Evolutionary conservation across 1,139 yeast species (phyloP).

Genomic region (Schwanniomyces etchellsii): DNA sequence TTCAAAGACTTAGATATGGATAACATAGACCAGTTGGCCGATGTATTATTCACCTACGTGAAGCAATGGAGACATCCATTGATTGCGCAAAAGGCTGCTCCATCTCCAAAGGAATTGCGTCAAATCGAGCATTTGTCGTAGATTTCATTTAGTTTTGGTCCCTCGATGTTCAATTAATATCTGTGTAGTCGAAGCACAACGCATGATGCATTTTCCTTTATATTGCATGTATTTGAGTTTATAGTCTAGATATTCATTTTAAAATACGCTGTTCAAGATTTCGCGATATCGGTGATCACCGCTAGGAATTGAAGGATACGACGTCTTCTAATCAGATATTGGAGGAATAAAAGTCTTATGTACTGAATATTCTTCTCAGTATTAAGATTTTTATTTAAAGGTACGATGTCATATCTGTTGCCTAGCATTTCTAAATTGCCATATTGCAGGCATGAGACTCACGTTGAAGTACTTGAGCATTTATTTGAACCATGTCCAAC

Average conservation of each 20-base stretch:
- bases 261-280: background rate
- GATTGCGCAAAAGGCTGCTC: slow-evolving; percentile 43
- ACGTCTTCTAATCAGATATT: too few relatives aligned
- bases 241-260: slow-evolving; percentile 1
- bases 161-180: too few relatives aligned
- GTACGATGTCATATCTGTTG: background rate
- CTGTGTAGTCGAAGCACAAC: slow-evolving; percentile 2
- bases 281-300: too few relatives aligned
- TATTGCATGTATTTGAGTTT: slow-evolving; percentile 1
- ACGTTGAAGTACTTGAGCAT: slow-evolving; percentile 43
- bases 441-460: too few relatives aligned
- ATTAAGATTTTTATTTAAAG: too few relatives aligned
- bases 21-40: slow-evolving; percentile 62
- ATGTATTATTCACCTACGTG: slow-evolving; percentile 62
- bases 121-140: slow-evolving; percentile 41
- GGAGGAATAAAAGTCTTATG: background rate
- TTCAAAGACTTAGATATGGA: slow-evolving; percentile 69
- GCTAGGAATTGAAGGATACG: too few relatives aligned
- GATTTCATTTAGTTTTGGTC: slow-evolving; percentile 3
- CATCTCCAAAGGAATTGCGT: slow-evolving; percentile 39
- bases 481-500: slow-evolving; percentile 66
- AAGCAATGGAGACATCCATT: slow-evolving; percentile 51
- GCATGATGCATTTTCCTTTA: background rate
- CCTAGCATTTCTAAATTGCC: slow-evolving; percentile 3
- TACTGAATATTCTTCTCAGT: too few relatives aligned